phyloP scores from a whole-genome alignment of 371 early-diverging fungal genomes.

The Mortierella sp. region DNA sequence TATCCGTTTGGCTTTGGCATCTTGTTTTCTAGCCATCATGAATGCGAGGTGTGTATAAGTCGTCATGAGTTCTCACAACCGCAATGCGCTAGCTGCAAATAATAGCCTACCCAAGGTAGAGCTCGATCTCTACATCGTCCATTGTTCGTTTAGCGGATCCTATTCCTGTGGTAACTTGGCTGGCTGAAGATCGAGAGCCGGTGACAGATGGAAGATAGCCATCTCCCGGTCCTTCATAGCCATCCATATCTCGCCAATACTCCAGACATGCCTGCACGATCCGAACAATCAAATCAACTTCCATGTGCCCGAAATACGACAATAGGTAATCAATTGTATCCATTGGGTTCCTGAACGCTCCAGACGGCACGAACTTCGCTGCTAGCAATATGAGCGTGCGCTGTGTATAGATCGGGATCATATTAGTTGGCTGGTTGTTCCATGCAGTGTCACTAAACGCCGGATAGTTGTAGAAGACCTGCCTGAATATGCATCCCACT shows the following conservation, averaged over 20 bases:
- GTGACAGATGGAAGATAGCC: not conserved
- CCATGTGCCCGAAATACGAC: constrained; percentile 21
- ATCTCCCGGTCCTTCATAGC: not conserved
- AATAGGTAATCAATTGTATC: constrained; percentile 14
- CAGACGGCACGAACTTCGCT: constrained; percentile 1
- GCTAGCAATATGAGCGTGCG: constrained; percentile 6
- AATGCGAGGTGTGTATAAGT: not conserved
- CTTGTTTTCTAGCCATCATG: not conserved
- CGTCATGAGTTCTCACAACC: no score
- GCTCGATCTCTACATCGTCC: constrained; percentile 4
- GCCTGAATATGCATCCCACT: constrained; percentile 38
- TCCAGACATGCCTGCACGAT: constrained; percentile 12
- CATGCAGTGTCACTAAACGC: no score
- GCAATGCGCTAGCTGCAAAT: no score
- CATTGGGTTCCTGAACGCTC: constrained; percentile 22
- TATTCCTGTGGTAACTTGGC: not conserved
- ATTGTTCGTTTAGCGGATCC: constrained; percentile 4
- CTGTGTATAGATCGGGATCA: constrained; percentile 3
- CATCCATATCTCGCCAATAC: constrained; percentile 1
- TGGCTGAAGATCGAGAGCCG: not conserved
- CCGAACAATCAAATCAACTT: constrained; percentile 13
- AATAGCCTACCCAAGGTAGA: no score
- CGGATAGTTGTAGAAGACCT: not conserved
- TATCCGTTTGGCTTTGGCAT: constrained; percentile 19
- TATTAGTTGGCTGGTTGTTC: not conserved